Base-by-base conservation (phyloP, 192 early-diverging fungal species). In the Radiomyces spectabilis region DNA sequence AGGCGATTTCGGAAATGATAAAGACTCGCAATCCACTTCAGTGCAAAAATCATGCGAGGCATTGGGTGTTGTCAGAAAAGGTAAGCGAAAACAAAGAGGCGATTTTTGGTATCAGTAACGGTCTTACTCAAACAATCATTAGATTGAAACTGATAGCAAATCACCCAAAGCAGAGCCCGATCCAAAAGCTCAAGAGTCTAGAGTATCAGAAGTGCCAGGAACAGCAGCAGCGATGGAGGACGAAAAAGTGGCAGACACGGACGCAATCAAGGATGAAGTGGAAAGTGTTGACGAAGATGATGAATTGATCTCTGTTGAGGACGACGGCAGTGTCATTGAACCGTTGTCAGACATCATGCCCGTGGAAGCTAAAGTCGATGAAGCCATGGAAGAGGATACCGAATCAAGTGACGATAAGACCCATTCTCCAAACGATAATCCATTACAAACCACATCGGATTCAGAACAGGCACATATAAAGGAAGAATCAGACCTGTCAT, bases 41-140 rank as follows among this genome's bases (percentile, higher is more conserved):
- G 52, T 72, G 78, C 51, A 82, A 81, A 43, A 82, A 80, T 26
- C 75, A 75, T 47, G 78, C 75, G 15, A 69, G 79, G 33, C 77
- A 81, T 54, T 41, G 79, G 19, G 53, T 70, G 1, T 40, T 64
- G 15, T 78, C 71, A 42, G 61, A 72, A 15, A 66, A 63, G 46
- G 53, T 65, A 57, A 40, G 16, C 15, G 2, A 42, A 35, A 35
- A 35, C 33, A 35, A 35, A 35, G 5, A 8, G 33, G 6, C 13
- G 5, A 35, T 13, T 35, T 13, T 8, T 35, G 33, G 5, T 8
- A 8, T 35, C 6, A 35, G 5, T 35, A 13, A 35, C 13, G 5
- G 13, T 5, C 33, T 35, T 35, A 35, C 33, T 8, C 6, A 35
- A 35, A 8, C 33, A 8, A 35, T 5, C 33, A 35, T 8, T 13